phyloP scores from a whole-genome alignment of 164 flowering plant genomes.

The Akebia trifoliata region DNA sequence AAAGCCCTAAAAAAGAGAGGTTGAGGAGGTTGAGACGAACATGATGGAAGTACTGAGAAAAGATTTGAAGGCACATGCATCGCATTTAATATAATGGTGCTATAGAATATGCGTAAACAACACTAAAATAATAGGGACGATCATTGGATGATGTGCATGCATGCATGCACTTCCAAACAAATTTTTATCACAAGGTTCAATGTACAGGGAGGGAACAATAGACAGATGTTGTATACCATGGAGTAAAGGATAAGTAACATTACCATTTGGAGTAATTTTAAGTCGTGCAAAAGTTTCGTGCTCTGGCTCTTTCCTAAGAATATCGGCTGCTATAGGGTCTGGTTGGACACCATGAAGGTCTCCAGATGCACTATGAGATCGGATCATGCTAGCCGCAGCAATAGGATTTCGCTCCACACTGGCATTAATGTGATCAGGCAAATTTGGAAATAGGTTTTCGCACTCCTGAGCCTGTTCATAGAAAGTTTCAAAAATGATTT shows the following conservation, averaged over 20 bases:
- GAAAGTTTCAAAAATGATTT: slow-evolving; percentile 9
- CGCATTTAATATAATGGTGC: too few relatives aligned
- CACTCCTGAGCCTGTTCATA: slow-evolving; percentile 39
- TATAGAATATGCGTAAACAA: too few relatives aligned
- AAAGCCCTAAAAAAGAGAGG: too few relatives aligned
- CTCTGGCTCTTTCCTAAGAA: slow-evolving; percentile 44
- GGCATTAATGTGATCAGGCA: slow-evolving; percentile 42
- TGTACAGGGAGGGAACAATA: background rate
- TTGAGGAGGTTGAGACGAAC: too few relatives aligned
- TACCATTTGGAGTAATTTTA: slow-evolving; percentile 74
- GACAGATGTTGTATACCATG: background rate
- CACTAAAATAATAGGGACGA: too few relatives aligned
- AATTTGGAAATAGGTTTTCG: slow-evolving; percentile 31
- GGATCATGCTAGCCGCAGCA: slow-evolving; percentile 81
- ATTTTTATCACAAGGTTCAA: too few relatives aligned
- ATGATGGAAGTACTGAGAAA: too few relatives aligned
- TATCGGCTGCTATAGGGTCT: slow-evolving; percentile 97
- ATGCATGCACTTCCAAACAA: too few relatives aligned
- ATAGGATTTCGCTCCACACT: slow-evolving; percentile 57
- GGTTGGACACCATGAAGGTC: slow-evolving; percentile 97
- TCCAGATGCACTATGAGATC: slow-evolving; percentile 90
- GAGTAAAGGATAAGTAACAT: background rate
- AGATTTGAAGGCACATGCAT: too few relatives aligned
- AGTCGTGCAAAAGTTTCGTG: slow-evolving; percentile 42
- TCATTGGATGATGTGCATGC: too few relatives aligned